Evolutionary conservation across 495 filamentous ascomycete genomes (phyloP).

Genomic region (Mytilinidion resinicola): DNA sequence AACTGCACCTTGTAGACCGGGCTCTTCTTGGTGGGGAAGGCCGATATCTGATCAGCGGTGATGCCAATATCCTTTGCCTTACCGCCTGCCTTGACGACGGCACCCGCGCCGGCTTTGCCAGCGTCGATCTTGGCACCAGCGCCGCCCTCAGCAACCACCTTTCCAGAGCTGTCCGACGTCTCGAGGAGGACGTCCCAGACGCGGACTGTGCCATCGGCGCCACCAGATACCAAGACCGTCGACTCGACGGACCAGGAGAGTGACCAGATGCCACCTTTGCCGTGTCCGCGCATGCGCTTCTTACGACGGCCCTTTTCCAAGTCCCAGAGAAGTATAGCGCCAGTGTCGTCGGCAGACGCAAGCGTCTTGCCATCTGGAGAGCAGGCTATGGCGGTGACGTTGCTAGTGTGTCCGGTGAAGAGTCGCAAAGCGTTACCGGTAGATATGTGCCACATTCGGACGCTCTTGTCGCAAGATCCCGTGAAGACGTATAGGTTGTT

Average conservation of each 20-base stretch:
- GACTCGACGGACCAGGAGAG: constrained; percentile 87
- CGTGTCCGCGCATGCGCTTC: constrained; percentile 91
- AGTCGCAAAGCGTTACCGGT: constrained; percentile 80
- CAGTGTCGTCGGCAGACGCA: constrained; percentile 77
- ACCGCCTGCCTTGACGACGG: constrained; percentile 45
- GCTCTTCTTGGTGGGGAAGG: constrained; percentile 91
- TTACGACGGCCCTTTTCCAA: constrained; percentile 71
- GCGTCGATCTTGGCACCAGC: constrained; percentile 14
- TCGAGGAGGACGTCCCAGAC: constrained; percentile 64
- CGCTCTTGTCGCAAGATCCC: constrained; percentile 78
- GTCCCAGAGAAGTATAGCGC: constrained; percentile 90
- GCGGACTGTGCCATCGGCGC: constrained; percentile 86
- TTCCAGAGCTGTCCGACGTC: constrained; percentile 17
- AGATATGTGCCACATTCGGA: constrained; percentile 93
- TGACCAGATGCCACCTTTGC: constrained; percentile 88
- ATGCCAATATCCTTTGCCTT: constrained; percentile 87
- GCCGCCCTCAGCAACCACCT: constrained; percentile 5
- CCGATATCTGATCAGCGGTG: constrained; percentile 85
- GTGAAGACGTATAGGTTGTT: constrained; percentile 92
- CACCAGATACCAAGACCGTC: constrained; percentile 77
- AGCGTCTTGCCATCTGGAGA: constrained; percentile 80
- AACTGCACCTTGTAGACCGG: constrained; percentile 91
- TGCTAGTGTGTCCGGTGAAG: constrained; percentile 84
- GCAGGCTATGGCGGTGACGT: constrained; percentile 74
- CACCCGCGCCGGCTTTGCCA: constrained; percentile 46